phyloP scores from a whole-genome alignment of 2,329 filamentous ascomycete species.

The Tolypocladium pustulatum region DNA sequence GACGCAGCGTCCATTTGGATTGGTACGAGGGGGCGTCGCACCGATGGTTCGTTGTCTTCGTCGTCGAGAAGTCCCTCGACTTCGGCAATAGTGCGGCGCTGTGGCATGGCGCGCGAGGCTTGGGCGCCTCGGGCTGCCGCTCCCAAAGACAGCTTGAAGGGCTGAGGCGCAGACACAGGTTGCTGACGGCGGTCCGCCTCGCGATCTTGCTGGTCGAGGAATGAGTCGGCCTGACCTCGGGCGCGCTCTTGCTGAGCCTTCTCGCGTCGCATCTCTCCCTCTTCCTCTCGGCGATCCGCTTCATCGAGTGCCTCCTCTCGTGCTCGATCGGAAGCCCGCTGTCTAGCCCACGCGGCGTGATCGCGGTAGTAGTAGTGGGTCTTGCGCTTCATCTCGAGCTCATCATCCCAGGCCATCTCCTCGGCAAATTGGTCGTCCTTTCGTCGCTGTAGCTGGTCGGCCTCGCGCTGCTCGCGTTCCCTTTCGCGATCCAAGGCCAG shows the following conservation, averaged over 20 bases:
- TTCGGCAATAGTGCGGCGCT: slow-evolving; percentile 77
- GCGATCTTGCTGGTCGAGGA: slow-evolving; percentile 73
- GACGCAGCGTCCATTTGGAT: slow-evolving; percentile 69
- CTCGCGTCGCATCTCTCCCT: slow-evolving; percentile 60
- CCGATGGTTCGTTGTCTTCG: slow-evolving; percentile 68
- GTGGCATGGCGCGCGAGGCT: slow-evolving; percentile 42
- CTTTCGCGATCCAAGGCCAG: slow-evolving; percentile 79
- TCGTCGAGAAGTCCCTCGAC: slow-evolving; percentile 92
- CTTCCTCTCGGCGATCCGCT: slow-evolving; percentile 69
- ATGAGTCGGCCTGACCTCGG: slow-evolving; percentile 77
- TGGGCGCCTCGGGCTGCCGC: slow-evolving; percentile 69
- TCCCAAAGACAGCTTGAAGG: slow-evolving; percentile 88
- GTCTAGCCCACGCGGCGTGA: slow-evolving; percentile 73
- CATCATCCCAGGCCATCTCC: slow-evolving; percentile 74
- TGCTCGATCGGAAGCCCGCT: slow-evolving; percentile 61
- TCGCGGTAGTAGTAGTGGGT: slow-evolving; percentile 79
- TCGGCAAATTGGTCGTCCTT: slow-evolving; percentile 58
- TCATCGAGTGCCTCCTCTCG: slow-evolving; percentile 72
- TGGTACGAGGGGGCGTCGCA: slow-evolving; percentile 67
- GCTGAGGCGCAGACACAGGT: slow-evolving; percentile 48
- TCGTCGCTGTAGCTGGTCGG: slow-evolving; percentile 51
- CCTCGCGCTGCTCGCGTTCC: slow-evolving; percentile 68
- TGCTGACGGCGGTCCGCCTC: slow-evolving; percentile 50
- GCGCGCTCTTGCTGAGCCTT: slow-evolving; percentile 67
- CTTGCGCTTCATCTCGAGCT: slow-evolving; percentile 65